Evolutionary conservation across 106 monocot genomes (phyloP).

Genomic region (Chionographis japonica): DNA sequence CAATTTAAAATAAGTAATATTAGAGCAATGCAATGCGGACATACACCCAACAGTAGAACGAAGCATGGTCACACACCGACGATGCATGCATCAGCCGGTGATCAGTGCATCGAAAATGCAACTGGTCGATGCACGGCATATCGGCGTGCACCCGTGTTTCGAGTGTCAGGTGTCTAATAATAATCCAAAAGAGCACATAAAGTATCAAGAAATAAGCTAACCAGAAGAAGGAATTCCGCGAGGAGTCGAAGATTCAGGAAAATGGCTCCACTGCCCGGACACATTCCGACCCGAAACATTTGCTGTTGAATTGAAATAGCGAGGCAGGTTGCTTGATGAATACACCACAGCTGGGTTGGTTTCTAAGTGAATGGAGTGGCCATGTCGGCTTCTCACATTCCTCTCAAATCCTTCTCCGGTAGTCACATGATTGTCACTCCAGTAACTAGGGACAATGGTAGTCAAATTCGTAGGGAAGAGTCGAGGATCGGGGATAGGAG

Average conservation of each 20-base stretch:
- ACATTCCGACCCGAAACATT: conserved; percentile 14
- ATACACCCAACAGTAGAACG: too few relatives aligned
- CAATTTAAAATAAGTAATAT: background rate
- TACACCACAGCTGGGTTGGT: conserved; percentile 9
- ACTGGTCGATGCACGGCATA: too few relatives aligned
- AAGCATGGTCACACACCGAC: too few relatives aligned
- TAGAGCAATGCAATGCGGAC: too few relatives aligned
- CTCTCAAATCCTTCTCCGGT: conserved; percentile 42
- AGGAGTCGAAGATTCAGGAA: background rate
- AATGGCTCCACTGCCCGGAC: conserved; percentile 12
- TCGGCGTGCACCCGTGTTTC: too few relatives aligned
- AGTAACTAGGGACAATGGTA: conserved; percentile 1
- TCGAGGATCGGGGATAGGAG: conserved; percentile 19
- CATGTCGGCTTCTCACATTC: conserved; percentile 53
- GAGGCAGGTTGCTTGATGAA: conserved; percentile 16
- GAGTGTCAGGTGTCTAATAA: too few relatives aligned
- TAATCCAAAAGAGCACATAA: too few relatives aligned
- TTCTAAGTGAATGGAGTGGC: conserved; percentile 16
- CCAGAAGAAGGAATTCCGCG: conserved; percentile 18
- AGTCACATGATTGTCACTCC: conserved; percentile 10
- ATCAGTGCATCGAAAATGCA: too few relatives aligned
- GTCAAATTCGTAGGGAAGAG: conserved; percentile 9
- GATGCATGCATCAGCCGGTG: too few relatives aligned
- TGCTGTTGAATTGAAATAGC: conserved; percentile 9
- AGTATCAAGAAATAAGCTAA: background rate